Evolutionary conservation across 2,329 filamentous ascomycete genomes (phyloP).

Genomic region (Microsporum ferrugineum): DNA sequence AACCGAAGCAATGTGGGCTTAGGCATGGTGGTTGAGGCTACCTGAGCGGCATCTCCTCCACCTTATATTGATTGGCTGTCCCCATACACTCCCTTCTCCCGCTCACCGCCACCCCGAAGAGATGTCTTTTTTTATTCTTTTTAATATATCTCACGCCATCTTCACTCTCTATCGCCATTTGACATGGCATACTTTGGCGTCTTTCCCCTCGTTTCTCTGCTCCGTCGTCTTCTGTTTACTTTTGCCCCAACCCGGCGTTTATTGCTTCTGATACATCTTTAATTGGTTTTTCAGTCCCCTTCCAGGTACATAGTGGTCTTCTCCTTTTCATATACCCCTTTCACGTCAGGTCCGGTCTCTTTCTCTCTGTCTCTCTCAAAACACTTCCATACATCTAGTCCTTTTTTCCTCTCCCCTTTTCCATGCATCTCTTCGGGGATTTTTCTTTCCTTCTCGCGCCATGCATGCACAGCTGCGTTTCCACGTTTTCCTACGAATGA

Average conservation of each 20-base stretch:
- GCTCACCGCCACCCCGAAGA: background rate
- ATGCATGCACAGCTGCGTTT: background rate
- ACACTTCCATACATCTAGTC: too few species aligned
- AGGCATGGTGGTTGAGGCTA: background rate
- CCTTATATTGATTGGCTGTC: background rate
- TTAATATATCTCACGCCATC: background rate
- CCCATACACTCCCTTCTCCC: background rate
- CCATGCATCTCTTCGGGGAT: background rate
- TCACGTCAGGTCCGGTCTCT: background rate
- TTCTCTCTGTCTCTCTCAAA: background rate
- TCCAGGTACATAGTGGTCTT: background rate
- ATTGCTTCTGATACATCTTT: background rate
- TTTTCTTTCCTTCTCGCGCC: background rate
- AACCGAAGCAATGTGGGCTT: background rate
- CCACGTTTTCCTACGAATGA: background rate
- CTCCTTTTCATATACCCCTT: background rate
- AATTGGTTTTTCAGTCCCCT: background rate
- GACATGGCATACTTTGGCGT: background rate
- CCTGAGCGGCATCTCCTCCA: background rate
- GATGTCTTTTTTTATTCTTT: background rate
- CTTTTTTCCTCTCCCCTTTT: background rate
- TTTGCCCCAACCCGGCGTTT: background rate
- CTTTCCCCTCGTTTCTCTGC: background rate
- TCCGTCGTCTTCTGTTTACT: background rate
- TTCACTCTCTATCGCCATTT: background rate